Conservation (phyloP, 768 basidiomycete species). For the Suillus paluster region DNA sequence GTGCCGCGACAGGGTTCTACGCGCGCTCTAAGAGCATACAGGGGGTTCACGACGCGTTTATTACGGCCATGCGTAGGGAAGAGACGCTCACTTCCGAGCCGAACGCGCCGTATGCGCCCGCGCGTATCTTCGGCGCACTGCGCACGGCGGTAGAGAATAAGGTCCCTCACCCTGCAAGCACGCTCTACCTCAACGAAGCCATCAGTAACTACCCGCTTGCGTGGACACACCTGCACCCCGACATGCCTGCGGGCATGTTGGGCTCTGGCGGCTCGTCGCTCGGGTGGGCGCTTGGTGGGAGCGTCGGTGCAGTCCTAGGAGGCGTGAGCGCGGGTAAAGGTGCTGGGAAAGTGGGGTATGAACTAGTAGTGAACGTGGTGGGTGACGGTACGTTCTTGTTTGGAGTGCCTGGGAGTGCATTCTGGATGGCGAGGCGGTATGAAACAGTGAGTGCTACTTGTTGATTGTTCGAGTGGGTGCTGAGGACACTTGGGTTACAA, state of each 20-base stretch:
- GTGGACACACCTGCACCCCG: slow-evolving; percentile 63
- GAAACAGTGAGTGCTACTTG: slow-evolving; percentile 52
- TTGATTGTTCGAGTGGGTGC: neutral
- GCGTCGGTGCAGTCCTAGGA: slow-evolving; percentile 61
- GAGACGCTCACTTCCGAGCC: slow-evolving; percentile 36
- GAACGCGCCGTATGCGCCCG: slow-evolving; percentile 37
- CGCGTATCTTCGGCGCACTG: slow-evolving; percentile 54
- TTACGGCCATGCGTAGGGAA: slow-evolving; percentile 28
- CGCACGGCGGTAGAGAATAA: slow-evolving; percentile 42
- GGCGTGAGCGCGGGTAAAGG: slow-evolving; percentile 29
- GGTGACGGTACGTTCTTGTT: slow-evolving; percentile 77
- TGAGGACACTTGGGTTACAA: slow-evolving; percentile 21
- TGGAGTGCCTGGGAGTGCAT: slow-evolving; percentile 64
- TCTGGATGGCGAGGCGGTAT: slow-evolving; percentile 76
- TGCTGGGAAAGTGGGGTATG: slow-evolving; percentile 37
- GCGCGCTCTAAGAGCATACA: slow-evolving; percentile 22
- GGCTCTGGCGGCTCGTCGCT: slow-evolving; percentile 67
- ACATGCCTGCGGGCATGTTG: slow-evolving; percentile 52
- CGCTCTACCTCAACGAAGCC: slow-evolving; percentile 64
- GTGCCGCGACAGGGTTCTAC: slow-evolving; percentile 13
- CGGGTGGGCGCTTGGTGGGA: slow-evolving; percentile 71
- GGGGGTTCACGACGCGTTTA: slow-evolving; percentile 31
- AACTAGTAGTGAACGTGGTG: slow-evolving; percentile 62
- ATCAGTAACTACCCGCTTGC: slow-evolving; percentile 59
- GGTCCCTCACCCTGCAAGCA: slow-evolving; percentile 13